phyloP scores from a whole-genome alignment of 441 rosid species.

The Aleurites moluccanus region DNA sequence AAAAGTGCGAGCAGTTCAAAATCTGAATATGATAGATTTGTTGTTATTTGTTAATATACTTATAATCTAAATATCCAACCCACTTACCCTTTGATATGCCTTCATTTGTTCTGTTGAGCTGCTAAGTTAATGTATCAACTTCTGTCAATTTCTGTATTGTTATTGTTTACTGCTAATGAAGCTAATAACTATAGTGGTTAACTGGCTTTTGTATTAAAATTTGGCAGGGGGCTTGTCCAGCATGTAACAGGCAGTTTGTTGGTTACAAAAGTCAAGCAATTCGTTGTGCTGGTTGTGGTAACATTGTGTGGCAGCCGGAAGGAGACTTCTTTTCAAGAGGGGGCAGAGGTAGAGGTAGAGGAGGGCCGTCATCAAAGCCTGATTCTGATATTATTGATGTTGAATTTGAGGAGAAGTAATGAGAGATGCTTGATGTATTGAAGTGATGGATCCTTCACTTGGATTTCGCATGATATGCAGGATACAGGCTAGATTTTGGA shows the following conservation, averaged over 20 bases:
- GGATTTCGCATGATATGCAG: not conserved
- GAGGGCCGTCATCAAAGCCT: conserved; percentile 39
- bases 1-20: not conserved
- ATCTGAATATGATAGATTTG: too few species aligned
- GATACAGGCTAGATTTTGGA: not conserved
- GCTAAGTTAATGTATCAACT: not conserved
- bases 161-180: not conserved
- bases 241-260: conserved; percentile 79
- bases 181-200: not conserved
- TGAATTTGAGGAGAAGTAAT: conserved; percentile 87
- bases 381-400: conserved; percentile 73
- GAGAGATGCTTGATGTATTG: not conserved
- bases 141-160: not conserved
- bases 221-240: conserved; percentile 83
- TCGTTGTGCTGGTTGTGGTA: conserved; percentile 75
- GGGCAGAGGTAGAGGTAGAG: conserved; percentile 31
- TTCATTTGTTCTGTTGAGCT: not conserved
- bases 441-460: not conserved
- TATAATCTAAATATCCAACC: not conserved
- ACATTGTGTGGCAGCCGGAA: conserved; percentile 90
- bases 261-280: conserved; percentile 80
- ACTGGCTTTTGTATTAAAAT: not conserved
- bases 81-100: not conserved
- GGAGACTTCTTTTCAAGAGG: conserved; percentile 66
- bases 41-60: not conserved